Percentiles rank a stretch among this genome's conserved stretches.
phyloP scores from a whole-genome alignment of 257 asterid species.

The Capsicum pubescens region DNA sequence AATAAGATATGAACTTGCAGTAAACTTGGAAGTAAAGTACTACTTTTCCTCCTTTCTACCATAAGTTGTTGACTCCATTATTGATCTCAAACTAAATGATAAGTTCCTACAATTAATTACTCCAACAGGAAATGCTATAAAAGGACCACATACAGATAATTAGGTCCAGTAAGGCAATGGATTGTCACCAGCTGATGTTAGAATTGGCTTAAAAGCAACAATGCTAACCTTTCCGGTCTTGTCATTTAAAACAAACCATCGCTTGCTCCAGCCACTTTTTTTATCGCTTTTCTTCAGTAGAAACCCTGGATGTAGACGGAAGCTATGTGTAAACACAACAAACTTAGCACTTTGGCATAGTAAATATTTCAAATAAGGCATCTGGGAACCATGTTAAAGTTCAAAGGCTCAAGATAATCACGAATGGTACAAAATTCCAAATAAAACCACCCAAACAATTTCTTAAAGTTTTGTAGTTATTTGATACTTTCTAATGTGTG shows the following conservation, averaged over 20 bases:
- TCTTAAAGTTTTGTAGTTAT: background rate
- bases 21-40: background rate
- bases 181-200: conserved; percentile 7
- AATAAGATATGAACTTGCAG: conserved; percentile 10
- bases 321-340: conserved; percentile 10
- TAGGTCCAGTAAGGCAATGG: conserved; percentile 13
- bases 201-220: conserved; percentile 21
- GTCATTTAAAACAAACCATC: conserved; percentile 97
- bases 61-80: background rate
- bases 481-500: no score
- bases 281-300: conserved; percentile 85
- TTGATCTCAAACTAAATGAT: background rate
- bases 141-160: conserved; percentile 3
- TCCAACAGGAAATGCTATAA: conserved; percentile 7
- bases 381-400: background rate
- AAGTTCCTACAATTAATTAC: background rate
- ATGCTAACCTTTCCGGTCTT: conserved; percentile 90
- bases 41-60: conserved; percentile 16
- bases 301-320: conserved; percentile 58
- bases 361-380: background rate
- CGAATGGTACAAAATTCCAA: background rate
- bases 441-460: background rate
- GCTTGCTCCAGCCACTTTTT: conserved; percentile 82
- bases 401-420: conserved; percentile 13
- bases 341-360: background rate